Conservation (phyloP, 148 eudicot species). For the Camellia japonica region DNA sequence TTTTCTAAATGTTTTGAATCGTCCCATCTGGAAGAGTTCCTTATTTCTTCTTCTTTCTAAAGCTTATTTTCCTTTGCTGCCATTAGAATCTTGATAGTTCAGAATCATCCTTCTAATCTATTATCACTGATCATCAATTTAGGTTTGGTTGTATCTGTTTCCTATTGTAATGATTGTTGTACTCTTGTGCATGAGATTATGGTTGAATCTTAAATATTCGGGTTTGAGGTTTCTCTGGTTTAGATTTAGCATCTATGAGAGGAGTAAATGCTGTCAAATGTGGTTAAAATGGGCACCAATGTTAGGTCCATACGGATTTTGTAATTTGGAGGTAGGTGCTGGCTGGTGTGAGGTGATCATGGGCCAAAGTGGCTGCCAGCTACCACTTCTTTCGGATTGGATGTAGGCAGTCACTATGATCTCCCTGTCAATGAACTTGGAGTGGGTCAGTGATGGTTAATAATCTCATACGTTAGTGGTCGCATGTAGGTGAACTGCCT, state of each 20-base stretch:
- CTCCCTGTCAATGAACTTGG: no score
- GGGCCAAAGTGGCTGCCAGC: no score
- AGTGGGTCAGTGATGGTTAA: no score
- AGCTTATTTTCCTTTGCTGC: neutral
- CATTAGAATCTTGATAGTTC: neutral
- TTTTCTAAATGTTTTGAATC: neutral
- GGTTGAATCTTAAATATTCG: neutral
- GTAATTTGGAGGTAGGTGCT: neutral
- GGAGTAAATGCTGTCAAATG: conserved; percentile 1
- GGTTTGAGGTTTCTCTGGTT: neutral
- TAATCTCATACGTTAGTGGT: no score
- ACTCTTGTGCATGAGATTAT: neutral
- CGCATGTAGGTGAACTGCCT: no score
- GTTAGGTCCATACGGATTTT: neutral
- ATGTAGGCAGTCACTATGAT: no score
- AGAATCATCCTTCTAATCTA: neutral
- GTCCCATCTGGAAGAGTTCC: neutral
- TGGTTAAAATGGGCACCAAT: neutral
- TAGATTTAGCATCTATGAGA: neutral
- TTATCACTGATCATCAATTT: neutral
- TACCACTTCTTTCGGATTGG: no score
- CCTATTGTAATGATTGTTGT: neutral
- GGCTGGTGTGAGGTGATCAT: no score
- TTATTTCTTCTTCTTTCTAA: neutral
- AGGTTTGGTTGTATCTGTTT: neutral